Evolutionary conservation across 306 rosid genomes (phyloP).

Genomic region (Benincasa hispida): DNA sequence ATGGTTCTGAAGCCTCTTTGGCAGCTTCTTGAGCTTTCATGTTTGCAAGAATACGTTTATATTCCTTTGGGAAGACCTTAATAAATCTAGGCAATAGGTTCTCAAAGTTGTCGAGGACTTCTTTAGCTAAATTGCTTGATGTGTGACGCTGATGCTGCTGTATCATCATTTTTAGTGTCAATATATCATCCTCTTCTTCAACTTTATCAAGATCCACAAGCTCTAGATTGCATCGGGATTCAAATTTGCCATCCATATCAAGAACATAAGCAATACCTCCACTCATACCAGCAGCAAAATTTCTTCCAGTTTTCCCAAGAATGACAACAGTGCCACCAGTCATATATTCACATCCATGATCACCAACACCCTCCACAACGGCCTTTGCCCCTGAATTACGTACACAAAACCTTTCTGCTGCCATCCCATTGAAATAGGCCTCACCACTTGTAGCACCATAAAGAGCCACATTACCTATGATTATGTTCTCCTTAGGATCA

Average conservation of each 20-base stretch:
- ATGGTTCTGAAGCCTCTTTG: conserved; percentile 24
- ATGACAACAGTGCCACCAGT: conserved; percentile 95
- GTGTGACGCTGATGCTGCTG: conserved; percentile 98
- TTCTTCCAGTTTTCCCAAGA: conserved; percentile 92
- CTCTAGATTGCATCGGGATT: conserved; percentile 69
- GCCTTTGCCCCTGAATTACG: conserved; percentile 97
- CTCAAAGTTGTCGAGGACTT: conserved; percentile 64
- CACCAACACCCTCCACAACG: conserved; percentile 98
- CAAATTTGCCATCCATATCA: conserved; percentile 59
- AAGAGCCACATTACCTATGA: conserved; percentile 89
- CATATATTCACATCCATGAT: conserved; percentile 99
- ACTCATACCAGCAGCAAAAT: conserved; percentile 99
- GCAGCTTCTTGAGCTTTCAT: conserved; percentile 45
- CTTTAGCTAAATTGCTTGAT: conserved; percentile 64
- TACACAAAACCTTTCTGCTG: conserved; percentile 97
- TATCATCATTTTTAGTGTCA: conserved; percentile 69
- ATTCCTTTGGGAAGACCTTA: conserved; percentile 87
- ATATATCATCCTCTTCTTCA: conserved; percentile 68
- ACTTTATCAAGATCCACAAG: conserved; percentile 89
- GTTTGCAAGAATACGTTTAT: conserved; percentile 65
- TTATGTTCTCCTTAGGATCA: conserved; percentile 87
- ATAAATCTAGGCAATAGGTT: conserved; percentile 67
- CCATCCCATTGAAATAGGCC: conserved; percentile 99
- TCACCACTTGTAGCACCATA: conserved; percentile 93
- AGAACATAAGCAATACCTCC: conserved; percentile 92